phyloP scores from a whole-genome alignment of 805 yeast genomes.

The Blastobotrys muscicola region DNA sequence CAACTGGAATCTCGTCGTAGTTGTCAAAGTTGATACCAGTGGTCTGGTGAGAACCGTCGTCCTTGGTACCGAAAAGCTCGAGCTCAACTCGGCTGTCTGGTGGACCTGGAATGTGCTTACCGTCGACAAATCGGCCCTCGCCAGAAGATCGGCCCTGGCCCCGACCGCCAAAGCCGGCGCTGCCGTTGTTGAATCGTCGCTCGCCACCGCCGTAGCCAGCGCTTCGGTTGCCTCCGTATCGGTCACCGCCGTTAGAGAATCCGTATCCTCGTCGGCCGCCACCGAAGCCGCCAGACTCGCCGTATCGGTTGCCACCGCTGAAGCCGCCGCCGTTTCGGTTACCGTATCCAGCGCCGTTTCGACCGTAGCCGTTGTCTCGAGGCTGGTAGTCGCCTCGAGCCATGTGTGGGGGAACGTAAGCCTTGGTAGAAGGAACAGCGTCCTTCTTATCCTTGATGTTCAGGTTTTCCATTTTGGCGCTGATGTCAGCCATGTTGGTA shows the following conservation, averaged over 20 bases:
- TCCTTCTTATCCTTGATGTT: slow-evolving; percentile 32
- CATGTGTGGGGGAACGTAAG: slow-evolving; percentile 51
- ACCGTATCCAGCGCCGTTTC: slow-evolving; percentile 4
- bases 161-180: slow-evolving; percentile 26
- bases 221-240: slow-evolving; percentile 15
- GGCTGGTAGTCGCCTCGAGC: slow-evolving; percentile 13
- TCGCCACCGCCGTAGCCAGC: slow-evolving; percentile 18
- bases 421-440: slow-evolving; percentile 14
- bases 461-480: slow-evolving; percentile 48
- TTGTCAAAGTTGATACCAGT: slow-evolving; percentile 98
- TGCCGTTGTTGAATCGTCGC: slow-evolving; percentile 24
- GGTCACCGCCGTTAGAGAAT: slow-evolving; percentile 13
- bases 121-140: slow-evolving; percentile 79
- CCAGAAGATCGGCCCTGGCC: slow-evolving; percentile 34
- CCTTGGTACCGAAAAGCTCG: slow-evolving; percentile 74
- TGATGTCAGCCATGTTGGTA: slow-evolving; percentile 47
- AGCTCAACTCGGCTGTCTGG: slow-evolving; percentile 60
- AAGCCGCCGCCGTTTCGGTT: slow-evolving; percentile 4
- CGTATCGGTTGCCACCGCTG: slow-evolving; percentile 11
- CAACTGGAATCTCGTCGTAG: slow-evolving; percentile 98
- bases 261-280: slow-evolving; percentile 8
- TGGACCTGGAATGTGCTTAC: slow-evolving; percentile 78
- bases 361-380: neutral
- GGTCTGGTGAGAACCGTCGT: slow-evolving; percentile 67
- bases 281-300: slow-evolving; percentile 9